These are phyloP conservation scores for Paspalum vaginatum DNA, from an alignment of 176 grass and related monocot species.

Conservation along the genomic window DNA sequence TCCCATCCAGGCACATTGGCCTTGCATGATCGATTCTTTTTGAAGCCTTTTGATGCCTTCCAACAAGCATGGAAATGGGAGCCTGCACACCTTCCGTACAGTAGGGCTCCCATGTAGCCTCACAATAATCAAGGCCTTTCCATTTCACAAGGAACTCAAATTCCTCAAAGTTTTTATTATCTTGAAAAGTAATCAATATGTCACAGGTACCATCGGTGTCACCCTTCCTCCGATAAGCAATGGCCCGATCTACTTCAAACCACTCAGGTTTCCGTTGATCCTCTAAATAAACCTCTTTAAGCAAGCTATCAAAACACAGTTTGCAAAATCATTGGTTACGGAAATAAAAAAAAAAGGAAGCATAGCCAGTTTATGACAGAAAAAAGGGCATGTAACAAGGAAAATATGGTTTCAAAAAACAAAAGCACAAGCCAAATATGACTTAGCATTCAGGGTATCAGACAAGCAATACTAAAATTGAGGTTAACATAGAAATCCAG, in stretches of 20 bases:
- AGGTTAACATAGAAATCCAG: neutral
- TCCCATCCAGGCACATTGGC: constrained; percentile 15
- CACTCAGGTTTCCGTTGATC: constrained; percentile 69
- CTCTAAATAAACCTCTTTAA: constrained; percentile 33
- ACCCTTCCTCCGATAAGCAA: constrained; percentile 54
- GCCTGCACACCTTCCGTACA: constrained; percentile 45
- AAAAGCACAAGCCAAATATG: neutral
- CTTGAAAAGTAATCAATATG: constrained; percentile 43
- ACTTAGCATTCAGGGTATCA: neutral
- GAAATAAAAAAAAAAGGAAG: neutral
- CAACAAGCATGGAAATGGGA: constrained; percentile 48
- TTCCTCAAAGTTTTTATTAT: constrained; percentile 35
- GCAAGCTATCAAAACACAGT: constrained; percentile 37
- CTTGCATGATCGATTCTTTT: constrained; percentile 31
- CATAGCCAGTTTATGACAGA: neutral
- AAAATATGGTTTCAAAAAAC: neutral
- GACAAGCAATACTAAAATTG: neutral
- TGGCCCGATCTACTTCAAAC: constrained; percentile 67
- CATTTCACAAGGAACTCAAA: constrained; percentile 76
- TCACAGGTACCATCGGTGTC: constrained; percentile 43
- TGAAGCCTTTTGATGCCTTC: constrained; percentile 50
- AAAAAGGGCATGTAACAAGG: neutral
- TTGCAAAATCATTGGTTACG: constrained; percentile 12
- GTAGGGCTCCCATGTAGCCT: constrained; percentile 63
- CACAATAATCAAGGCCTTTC: constrained; percentile 74